A percentile compares a stretch with the other conserved stretches of the same genome.
These are phyloP conservation scores for Coemansia reversa DNA, from an alignment of 192 early-diverging fungal species.

Conservation along the genomic window DNA sequence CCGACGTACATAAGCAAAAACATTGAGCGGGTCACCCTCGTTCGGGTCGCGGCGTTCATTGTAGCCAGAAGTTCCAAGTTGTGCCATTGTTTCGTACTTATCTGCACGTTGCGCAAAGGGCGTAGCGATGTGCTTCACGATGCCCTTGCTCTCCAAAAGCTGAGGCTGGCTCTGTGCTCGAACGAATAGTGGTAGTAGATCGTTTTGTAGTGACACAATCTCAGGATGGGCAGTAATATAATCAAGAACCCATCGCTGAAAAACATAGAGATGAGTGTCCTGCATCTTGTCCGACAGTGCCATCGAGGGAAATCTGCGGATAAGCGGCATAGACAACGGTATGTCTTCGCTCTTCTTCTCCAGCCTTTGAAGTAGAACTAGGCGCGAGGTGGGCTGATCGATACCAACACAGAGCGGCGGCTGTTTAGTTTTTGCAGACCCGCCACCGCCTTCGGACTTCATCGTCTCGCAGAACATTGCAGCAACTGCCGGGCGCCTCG, in stretches of 20 bases:
- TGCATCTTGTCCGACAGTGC: constrained; percentile 77
- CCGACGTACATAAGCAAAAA: constrained; percentile 60
- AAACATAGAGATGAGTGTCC: constrained; percentile 91
- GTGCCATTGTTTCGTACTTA: constrained; percentile 39
- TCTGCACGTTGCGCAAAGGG: constrained; percentile 32
- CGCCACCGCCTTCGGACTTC: constrained; percentile 70
- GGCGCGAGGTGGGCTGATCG: constrained; percentile 53
- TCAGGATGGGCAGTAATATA: constrained; percentile 64
- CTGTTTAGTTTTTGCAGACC: constrained; percentile 34
- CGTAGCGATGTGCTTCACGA: constrained; percentile 34
- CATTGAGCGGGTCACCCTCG: constrained; percentile 53
- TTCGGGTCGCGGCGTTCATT: constrained; percentile 38
- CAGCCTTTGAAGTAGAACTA: constrained; percentile 39
- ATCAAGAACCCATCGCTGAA: constrained; percentile 92
- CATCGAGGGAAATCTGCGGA: constrained; percentile 77
- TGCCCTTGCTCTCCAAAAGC: constrained; percentile 50
- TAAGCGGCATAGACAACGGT: constrained; percentile 52
- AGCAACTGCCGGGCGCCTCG: constrained; percentile 75
- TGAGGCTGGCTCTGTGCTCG: constrained; percentile 77
- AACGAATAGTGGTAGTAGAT: constrained; percentile 84
- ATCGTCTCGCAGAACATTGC: constrained; percentile 79
- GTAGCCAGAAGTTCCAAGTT: constrained; percentile 27
- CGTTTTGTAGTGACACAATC: constrained; percentile 74
- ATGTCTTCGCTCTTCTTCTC: constrained; percentile 22
- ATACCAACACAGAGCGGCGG: constrained; percentile 39